These are phyloP conservation scores for Carallia pectinifolia DNA, from an alignment of 345 rosid species.

Conservation along the genomic window DNA sequence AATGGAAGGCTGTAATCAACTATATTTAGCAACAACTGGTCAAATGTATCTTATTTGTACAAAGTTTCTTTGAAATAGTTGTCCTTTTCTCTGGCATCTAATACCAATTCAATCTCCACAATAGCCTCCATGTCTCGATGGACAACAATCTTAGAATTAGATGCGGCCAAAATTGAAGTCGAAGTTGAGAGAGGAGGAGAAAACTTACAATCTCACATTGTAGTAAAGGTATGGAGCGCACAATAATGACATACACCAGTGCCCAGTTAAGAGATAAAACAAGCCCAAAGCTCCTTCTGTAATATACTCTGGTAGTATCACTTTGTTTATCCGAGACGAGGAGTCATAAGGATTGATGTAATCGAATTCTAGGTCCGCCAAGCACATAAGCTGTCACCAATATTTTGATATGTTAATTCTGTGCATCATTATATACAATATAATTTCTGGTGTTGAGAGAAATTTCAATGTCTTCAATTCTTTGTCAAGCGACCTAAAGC, in stretches of 20 bases:
- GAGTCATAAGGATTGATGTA: slow-evolving; percentile 45
- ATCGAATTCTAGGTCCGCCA: slow-evolving; percentile 46
- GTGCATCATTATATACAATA: not conserved
- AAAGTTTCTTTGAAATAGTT: too few relatives aligned
- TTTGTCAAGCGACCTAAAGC: too few relatives aligned
- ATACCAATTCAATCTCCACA: not conserved
- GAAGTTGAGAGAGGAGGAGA: not conserved
- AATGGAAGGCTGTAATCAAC: not conserved
- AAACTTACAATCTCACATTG: slow-evolving; percentile 39
- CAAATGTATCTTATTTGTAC: too few relatives aligned
- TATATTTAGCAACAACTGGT: not conserved
- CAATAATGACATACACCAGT: slow-evolving; percentile 41
- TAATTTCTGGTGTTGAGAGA: too few relatives aligned
- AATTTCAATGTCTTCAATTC: too few relatives aligned
- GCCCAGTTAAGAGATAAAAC: slow-evolving; percentile 39
- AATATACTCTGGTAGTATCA: slow-evolving; percentile 39
- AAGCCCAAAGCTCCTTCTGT: slow-evolving; percentile 32
- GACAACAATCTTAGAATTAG: not conserved
- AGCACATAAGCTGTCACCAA: slow-evolving; percentile 40
- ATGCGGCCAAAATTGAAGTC: not conserved
- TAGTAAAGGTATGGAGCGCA: slow-evolving; percentile 40
- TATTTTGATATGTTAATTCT: not conserved
- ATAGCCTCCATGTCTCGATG: not conserved
- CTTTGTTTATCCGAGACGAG: slow-evolving; percentile 38
- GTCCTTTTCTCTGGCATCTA: not conserved